Percentiles rank a stretch among this genome's conserved stretches.
phyloP scores from a whole-genome alignment of 768 basidiomycete genomes.

The Tylopilus sp. region DNA sequence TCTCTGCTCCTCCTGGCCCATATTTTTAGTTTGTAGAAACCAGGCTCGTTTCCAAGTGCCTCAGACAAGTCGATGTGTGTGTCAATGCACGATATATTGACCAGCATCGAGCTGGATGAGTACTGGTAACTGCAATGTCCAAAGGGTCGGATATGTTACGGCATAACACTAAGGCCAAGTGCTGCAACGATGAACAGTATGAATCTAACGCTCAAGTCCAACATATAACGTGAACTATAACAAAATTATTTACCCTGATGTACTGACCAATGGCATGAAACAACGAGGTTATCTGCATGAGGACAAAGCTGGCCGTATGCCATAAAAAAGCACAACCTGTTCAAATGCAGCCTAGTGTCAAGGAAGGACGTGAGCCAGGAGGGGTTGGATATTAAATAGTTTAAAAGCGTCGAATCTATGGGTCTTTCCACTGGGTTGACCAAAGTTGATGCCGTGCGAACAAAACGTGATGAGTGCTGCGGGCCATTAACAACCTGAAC shows the following conservation, averaged over 20 bases:
- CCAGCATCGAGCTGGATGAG: neutral
- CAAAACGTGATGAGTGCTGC: constrained; percentile 1
- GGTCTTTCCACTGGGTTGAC: constrained; percentile 16
- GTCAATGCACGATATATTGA: neutral
- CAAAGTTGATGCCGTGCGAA: constrained; percentile 9
- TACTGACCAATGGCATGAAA: constrained; percentile 11
- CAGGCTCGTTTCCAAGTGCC: neutral
- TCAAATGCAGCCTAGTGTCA: constrained; percentile 12
- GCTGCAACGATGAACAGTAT: neutral
- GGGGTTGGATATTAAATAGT: constrained; percentile 22
- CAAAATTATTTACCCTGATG: constrained; percentile 14
- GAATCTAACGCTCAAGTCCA: constrained; percentile 6
- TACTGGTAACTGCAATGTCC: neutral
- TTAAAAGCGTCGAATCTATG: constrained; percentile 25
- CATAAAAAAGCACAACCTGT: constrained; percentile 19
- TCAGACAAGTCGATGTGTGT: neutral
- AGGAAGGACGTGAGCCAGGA: constrained; percentile 9
- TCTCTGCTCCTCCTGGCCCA: neutral
- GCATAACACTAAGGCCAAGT: neutral
- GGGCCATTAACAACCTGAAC: constrained; percentile 8
- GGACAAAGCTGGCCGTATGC: constrained; percentile 1
- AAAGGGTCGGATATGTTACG: neutral
- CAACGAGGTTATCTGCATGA: constrained; percentile 1
- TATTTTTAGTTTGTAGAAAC: neutral
- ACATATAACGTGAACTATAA: constrained; percentile 26